phyloP scores from a whole-genome alignment of 2,329 filamentous ascomycete genomes.

The Teratosphaeria pseudoeucalypti region DNA sequence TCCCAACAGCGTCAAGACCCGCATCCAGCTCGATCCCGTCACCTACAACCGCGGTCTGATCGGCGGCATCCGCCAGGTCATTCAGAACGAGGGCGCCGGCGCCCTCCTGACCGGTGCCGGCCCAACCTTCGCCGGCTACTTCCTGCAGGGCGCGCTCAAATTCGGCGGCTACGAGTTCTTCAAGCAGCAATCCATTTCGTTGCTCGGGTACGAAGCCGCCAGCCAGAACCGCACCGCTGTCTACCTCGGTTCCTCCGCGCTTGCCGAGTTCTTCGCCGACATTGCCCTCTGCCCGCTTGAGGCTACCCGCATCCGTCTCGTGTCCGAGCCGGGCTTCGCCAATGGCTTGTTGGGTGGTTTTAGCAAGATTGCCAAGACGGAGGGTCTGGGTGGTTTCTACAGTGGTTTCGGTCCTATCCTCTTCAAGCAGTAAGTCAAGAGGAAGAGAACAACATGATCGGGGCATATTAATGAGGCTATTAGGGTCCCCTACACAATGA shows the following conservation, averaged over 20 bases:
- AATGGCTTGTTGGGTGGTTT: conserved; percentile 70
- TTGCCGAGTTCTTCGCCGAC: conserved; percentile 59
- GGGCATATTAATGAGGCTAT: neutral
- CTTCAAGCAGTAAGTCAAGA: conserved; percentile 58
- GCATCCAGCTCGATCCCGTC: conserved; percentile 81
- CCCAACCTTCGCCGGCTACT: conserved; percentile 81
- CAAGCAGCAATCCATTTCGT: conserved; percentile 82
- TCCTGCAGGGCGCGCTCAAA: conserved; percentile 88
- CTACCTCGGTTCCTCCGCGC: conserved; percentile 58
- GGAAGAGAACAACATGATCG: conserved; percentile 1
- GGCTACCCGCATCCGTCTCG: conserved; percentile 87
- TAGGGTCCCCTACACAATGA: conserved; percentile 85
- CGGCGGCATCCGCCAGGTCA: conserved; percentile 77
- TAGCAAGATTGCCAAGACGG: conserved; percentile 69
- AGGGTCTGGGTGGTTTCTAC: conserved; percentile 81
- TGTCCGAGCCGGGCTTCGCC: conserved; percentile 78
- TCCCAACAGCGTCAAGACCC: conserved; percentile 71
- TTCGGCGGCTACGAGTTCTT: conserved; percentile 94
- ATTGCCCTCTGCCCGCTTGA: conserved; percentile 84
- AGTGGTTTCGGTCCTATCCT: conserved; percentile 80
- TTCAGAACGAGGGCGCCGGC: conserved; percentile 72
- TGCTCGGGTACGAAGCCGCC: conserved; percentile 66
- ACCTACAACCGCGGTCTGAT: conserved; percentile 85
- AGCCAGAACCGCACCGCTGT: conserved; percentile 68
- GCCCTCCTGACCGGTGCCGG: conserved; percentile 78